Conservation (phyloP, 73 alveolate genomes). For the Urostyla sp. region DNA sequence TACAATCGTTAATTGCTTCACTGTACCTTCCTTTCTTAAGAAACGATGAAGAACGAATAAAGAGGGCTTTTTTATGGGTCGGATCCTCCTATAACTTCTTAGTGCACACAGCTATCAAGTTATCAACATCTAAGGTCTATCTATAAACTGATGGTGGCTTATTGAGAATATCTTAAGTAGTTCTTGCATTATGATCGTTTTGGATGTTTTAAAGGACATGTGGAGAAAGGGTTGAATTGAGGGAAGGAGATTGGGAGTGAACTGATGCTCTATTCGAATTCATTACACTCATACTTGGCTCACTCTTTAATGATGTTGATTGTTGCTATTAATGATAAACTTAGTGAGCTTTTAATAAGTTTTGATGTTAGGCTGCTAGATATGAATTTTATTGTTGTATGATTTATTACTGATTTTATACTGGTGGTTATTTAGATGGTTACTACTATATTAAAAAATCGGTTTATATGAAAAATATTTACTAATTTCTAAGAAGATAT, state of each 20-base stretch:
- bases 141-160: slow-evolving; percentile 50
- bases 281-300: background rate
- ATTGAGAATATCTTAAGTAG: background rate
- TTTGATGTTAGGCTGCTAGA: slow-evolving; percentile 27
- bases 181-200: background rate
- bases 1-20: slow-evolving; percentile 85
- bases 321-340: background rate
- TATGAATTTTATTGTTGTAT: slow-evolving; percentile 15
- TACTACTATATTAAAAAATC: no score
- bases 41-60: slow-evolving; percentile 83
- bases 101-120: slow-evolving; percentile 78
- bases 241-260: background rate
- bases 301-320: background rate
- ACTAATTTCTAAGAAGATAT: no score
- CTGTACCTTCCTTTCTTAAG: slow-evolving; percentile 72
- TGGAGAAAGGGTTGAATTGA: background rate
- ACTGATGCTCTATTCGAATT: slow-evolving; percentile 1
- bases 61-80: slow-evolving; percentile 83
- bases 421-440: no score
- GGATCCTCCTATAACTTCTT: slow-evolving; percentile 76
- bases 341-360: slow-evolving; percentile 11
- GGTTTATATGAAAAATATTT: no score
- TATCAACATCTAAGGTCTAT: slow-evolving; percentile 84
- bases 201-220: background rate
- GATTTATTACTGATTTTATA: no score